Base-by-base conservation (phyloP, 2,329 filamentous ascomycete species). In the Colletotrichum acutatum region DNA sequence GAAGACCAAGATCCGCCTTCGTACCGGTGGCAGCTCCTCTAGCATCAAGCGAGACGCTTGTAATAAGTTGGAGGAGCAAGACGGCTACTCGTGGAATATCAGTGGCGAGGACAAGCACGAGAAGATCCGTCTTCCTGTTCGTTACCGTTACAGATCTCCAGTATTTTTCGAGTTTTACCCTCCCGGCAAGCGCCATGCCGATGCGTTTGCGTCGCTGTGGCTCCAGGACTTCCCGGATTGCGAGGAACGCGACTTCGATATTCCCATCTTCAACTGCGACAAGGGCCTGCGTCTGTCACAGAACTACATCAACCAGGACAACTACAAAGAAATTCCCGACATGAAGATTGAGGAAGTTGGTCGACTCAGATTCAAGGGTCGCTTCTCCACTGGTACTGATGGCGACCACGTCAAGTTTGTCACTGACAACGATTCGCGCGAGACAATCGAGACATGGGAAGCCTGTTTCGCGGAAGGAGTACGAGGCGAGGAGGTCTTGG, bases 401-500 rank as follows among this genome's bases (percentile, higher is more conserved):
- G 91, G 94, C 66, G 93, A 94, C 22, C 97, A 98, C 80, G 89
- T 94, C 76, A 88, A 87, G 1, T 98, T 98, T 77, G 92, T 98
- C 26, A 90, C 91, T 60, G 94, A 97, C 81, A 98, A 97, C 78
- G 92, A 97, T 80, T 92, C 93, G 1, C 92, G 96, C 37, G 97
- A 98, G 85, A 98, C 95, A 0, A 97, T 94, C 75, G 96, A 98
- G 84, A 94, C 93, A 0, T 98, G 95, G 95, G 95, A 98, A 82
- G 94, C 95, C 0, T 98, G 96, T 80, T 90, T 93, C 53, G 91
- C 95, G 0, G 95, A 98, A 81, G 96, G 96, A 14, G 94, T 98
- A 0, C 91, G 97, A 2, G 83, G 87, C 16, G 89, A 91, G 68
- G 88, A 90, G 32, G 94, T 98, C 0, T 85, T 89, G 11, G 88